Evolutionary conservation across 2,329 filamentous ascomycete genomes (phyloP).

Genomic region (Colletotrichum godetiae): DNA sequence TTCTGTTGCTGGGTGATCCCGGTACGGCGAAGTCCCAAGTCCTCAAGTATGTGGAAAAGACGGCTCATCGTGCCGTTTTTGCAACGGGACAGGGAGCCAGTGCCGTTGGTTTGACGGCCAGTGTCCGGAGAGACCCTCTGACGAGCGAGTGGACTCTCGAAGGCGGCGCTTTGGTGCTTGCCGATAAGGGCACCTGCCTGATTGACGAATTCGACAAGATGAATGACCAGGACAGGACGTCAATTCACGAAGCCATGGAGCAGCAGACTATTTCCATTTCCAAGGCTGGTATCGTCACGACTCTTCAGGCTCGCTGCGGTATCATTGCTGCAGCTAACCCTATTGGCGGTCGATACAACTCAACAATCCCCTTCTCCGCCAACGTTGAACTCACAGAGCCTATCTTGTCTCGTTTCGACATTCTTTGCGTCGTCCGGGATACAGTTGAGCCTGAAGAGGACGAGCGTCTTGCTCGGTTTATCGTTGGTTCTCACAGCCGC

Average conservation of each 20-base stretch:
- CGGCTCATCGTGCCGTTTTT: conserved; percentile 95
- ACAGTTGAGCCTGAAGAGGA: conserved; percentile 94
- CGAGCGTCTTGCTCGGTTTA: conserved; percentile 92
- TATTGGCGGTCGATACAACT: conserved; percentile 95
- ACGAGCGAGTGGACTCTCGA: conserved; percentile 98
- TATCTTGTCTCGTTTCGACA: conserved; percentile 97
- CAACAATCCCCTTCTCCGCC: conserved; percentile 92
- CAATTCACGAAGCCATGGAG: conserved; percentile 99
- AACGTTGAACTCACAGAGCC: conserved; percentile 98
- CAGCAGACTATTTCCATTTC: conserved; percentile 99
- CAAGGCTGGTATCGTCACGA: conserved; percentile 98
- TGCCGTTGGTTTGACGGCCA: conserved; percentile 96
- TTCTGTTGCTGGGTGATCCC: conserved; percentile 93
- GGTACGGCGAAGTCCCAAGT: conserved; percentile 98
- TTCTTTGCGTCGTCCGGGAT: conserved; percentile 94
- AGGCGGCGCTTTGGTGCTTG: conserved; percentile 93
- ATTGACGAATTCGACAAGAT: conserved; percentile 99
- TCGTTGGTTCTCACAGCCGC: conserved; percentile 92
- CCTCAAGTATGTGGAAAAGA: conserved; percentile 97
- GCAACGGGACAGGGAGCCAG: conserved; percentile 97
- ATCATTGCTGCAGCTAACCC: conserved; percentile 98
- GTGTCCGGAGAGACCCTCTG: conserved; percentile 92
- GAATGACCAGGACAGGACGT: conserved; percentile 98
- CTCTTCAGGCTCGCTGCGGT: conserved; percentile 92
- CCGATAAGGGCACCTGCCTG: conserved; percentile 92